Evolutionary conservation across 257 asterid species (phyloP), one percentile per base, ranked within the genome.

Genomic region (Ocimum tenuiflorum): DNA sequence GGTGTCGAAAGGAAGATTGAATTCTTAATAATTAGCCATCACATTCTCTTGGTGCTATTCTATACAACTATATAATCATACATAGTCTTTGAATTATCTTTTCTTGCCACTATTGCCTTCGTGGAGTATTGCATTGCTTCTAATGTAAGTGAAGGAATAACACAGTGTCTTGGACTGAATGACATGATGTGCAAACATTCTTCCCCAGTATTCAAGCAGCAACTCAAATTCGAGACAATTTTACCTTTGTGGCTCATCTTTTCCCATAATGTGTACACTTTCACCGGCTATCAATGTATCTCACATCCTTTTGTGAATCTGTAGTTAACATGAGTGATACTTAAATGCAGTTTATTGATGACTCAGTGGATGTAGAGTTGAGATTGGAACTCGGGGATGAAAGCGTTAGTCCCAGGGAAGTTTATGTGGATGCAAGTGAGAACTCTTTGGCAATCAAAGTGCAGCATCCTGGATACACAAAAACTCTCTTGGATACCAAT

Each of bases 351-450:
- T 89, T 92, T 72, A 24, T 73, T 24, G 95, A 92, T 75, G 94
- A 85, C 71, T 77, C 87, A 4, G 73, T 87, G 15, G 97, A 89
- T 73, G 88, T 89, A 53, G 98, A 92, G 79, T 76, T 92, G 85
- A 84, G 97, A 79, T 73, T 92, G 79, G 92, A 84, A 59, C 88
- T 87, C 8, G 87, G 94, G 36, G 66, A 67, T 0, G 78, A 76
- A 67, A 86, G 70, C 56, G 14, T 63, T 71, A 84, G 78, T 71
- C 88, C 95, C 14, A 77, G 27, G 48, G 83, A 89, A 29, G 74
- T 92, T 76, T 72, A 46, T 66, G 84, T 92, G n/a, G 99, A 92
- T 75, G 84, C 86, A 57, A 82, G 59, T 23, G 99, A 87, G 67
- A 78, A 70, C 63, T 87, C 96, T 64, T 85, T 92, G 81, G 57